Base-by-base conservation (phyloP, 495 filamentous ascomycete genomes). In the Physcia stellaris region DNA sequence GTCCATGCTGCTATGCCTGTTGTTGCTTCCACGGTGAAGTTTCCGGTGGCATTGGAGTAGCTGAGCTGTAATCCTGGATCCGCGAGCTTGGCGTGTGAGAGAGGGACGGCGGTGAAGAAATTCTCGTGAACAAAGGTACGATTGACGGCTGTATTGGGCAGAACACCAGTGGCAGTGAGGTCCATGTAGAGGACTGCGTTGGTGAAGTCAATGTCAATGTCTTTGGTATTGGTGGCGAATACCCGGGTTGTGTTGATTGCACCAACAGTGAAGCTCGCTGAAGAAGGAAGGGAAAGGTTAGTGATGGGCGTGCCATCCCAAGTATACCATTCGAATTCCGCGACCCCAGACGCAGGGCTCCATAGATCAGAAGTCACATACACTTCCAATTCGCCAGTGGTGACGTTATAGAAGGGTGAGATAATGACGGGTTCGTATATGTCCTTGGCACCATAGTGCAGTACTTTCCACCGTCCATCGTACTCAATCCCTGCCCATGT, bases 1-100 rank as follows among this genome's bases (percentile, higher is more conserved):
- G 77, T 78, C 61, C 77, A 81, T 9, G 76, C 62, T 1, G 77
- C 75, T 0, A 76, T 62, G 0, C 69, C 77, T 19, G 46, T 63
- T 24, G 61, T 68, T 0, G 77, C 75, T 32, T 68, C 57, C 1
- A 81, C 66, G 0, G 66, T 70, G 45, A 81, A 80, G 5, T 55
- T 60, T 5, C 51, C 46, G 0, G 50, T 52, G 0, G 29, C 13
- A 0, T 39, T 43, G 36, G 67, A 52, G 37, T 68, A 66, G 3
- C 52, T 53, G 2, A 80, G 45, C 2, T 48, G 51, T 0, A 81
- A 37, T 0, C 66, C 59, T 0, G 78, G 77, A 43, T 81, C 71
- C 2, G 68, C 59, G 4, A 81, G 50, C 3, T 57, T 44, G 0
- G 74, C 62, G n/a, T 70, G 54, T 11, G 67, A 61, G 2, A 78